Evolutionary conservation across 2,329 filamentous ascomycete species (phyloP), one percentile per base, ranked within the genome.

Genomic region (Penicillium corylophilum): DNA sequence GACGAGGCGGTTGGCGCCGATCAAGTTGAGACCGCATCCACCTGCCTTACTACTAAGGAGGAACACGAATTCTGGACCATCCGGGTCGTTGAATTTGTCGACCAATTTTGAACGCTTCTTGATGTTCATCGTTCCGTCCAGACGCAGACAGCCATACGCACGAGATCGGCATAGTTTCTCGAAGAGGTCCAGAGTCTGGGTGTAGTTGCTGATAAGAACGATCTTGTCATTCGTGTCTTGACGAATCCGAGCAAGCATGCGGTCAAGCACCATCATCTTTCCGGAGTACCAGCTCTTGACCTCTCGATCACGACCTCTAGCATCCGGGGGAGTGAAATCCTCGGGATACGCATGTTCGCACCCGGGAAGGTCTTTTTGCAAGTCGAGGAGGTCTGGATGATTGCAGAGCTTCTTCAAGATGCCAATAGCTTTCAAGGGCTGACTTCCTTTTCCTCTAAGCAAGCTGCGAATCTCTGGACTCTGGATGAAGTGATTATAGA

Each of bases 191-290:
- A 99, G 82, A 0, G 94, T 99, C 63, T 94, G 89, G 0, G 94
- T 99, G 74, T 97, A 99, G 68, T 99, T 99, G 72, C 90, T 96
- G 72, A 99, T 99, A 51, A 99, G 83, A 12, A 99, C 94, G 64
- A 99, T 99, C 74, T 99, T 99, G 81, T 99, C 94, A 64, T 96
- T 96, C 0, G 94, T 97, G 65, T 97, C 93, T 64, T 92, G 87
- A 15, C 90, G 89, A 62, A 99, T 99, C 24, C 93, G 88, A 29
- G 92, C 90, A 44, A 99, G 83, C 95, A 99, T 99, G 51, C 92
- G 86, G 67, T 96, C 94, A n/a, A 99, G 83, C 3, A 99, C 94
- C 64, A 90, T 86, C 91, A 99, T 96, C 73, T 99, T 99, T 44
- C 94, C 95, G 2, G 92, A 96, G 70, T 96, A 96, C 89, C 89